Evolutionary conservation across 192 early-diverging fungal species (phyloP), one percentile per base, ranked within the genome.

Genomic region (Podila verticillata): DNA sequence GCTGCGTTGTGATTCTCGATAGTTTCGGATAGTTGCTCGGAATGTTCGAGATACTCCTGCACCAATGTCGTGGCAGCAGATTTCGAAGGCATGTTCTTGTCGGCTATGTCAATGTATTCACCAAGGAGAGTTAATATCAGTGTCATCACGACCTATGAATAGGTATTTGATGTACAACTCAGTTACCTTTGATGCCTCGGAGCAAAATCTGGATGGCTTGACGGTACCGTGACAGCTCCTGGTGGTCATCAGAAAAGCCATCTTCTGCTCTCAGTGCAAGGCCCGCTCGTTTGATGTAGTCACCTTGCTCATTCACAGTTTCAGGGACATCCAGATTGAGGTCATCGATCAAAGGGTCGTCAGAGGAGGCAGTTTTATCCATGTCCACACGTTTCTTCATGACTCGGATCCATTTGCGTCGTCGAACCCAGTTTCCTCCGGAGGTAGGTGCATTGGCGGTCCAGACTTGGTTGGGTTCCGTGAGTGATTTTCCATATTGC

Each of bases 371-470:
- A n/a, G 49, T 15, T 19, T 26, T 60, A 29, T 69, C 31, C 24
- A 73, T 26, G 39, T 92, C 87, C 68, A 91, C 70, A 44, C 86
- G 84, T 57, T 89, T 83, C 74, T 95, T 95, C 81, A 93, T 90
- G 10, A 94, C 89, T 5, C 93, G 83, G 26, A 95, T 88, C 94
- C 94, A 95, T 61, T 91, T 83, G 34, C 93, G 78, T 12, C 94
- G 74, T 26, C 92, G 62, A 13, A 94, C 92, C 84, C 90, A 91
- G 47, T 79, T 86, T 44, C 69, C 73, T 28, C 88, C 83, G 47
- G 70, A 81, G 1, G 87, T 71, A 12, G 85, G 89, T 19, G 82
- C 84, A 34, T 70, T 73, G 13, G 84, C 72, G 2, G 82, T 73
- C 91, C 91, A 94, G 24, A 74, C 39, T 13, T 81, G 70, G 26